Evolutionary conservation across 108 stramenopile species (phyloP), one percentile per base, ranked within the genome.

Genomic region (Cyclotella kingstonii): DNA sequence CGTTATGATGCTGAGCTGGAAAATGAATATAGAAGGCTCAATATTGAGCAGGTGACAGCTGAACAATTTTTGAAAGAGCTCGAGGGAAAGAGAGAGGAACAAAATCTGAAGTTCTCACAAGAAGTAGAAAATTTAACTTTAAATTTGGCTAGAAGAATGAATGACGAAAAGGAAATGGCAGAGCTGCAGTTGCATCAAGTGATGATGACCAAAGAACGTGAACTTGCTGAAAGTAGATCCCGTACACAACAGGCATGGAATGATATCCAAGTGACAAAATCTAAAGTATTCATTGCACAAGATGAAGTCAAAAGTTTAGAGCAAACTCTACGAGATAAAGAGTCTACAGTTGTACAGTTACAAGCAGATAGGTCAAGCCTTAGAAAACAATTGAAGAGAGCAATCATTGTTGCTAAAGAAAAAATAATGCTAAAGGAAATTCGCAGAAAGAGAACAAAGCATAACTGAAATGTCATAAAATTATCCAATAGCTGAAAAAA

Each of bases 331-430:
- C 26, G 31, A 54, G 54, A 52, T 44, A 71, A 71, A 38, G 27
- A 29, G 26, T 18, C 28, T 22, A 28, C 48, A 5, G 19, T 71
- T 33, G 12, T 41, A 22, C 60, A 41, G 36, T 49, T 71, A 18
- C 54, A 62, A 36, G 60, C 62, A 23, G 70, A 71, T 35, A 61
- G 70, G 43, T 46, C 60, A 12, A 71, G 70, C 34, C 63, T 71
- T 36, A 45, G 70, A 38, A 71, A 71, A 55, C 70, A 71, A 28
- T 12, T 62, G 5, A 40, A 45, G 0, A 54, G 70, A 54, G 63
- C 60, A 1, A 27, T 54, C 30, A 45, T 30, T 3, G 61, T 63
- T 28, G 61, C 61, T 23, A 39, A 31, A 0, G 60, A 61, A 31
- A 52, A 39, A 31, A n/a, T 71, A 15, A 63, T 61, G 3, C 30